phyloP scores from a whole-genome alignment of 768 basidiomycete genomes.

The Tricholoma terreum region DNA sequence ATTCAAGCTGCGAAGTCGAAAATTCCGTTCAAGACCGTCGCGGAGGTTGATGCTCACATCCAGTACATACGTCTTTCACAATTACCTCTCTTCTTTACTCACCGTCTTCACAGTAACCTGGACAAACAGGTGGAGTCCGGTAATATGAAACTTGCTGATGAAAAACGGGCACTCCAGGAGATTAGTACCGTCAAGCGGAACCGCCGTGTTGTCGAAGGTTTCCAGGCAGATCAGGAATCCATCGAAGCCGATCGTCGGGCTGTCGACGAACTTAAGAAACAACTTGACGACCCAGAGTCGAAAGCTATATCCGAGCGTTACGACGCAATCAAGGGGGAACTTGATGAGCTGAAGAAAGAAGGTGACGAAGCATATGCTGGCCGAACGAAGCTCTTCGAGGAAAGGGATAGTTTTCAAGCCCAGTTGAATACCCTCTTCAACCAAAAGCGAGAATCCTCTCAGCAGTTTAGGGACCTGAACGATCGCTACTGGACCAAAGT shows the following conservation, averaged over 20 bases:
- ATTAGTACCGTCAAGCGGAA: slow-evolving; percentile 71
- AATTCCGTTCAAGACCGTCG: slow-evolving; percentile 72
- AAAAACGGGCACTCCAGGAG: slow-evolving; percentile 92
- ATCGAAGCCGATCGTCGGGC: slow-evolving; percentile 76
- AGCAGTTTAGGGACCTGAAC: slow-evolving; percentile 75
- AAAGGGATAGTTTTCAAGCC: slow-evolving; percentile 71
- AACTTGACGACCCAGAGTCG: slow-evolving; percentile 87
- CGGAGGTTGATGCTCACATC: slow-evolving; percentile 85
- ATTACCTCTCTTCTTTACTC: slow-evolving; percentile 6
- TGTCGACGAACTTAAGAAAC: slow-evolving; percentile 76
- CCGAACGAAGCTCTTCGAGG: slow-evolving; percentile 80
- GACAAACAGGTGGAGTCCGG: slow-evolving; percentile 94
- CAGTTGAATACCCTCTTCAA: slow-evolving; percentile 69
- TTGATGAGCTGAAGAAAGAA: slow-evolving; percentile 84
- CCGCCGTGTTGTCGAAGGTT: slow-evolving; percentile 74
- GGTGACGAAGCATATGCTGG: slow-evolving; percentile 80
- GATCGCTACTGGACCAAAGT: slow-evolving; percentile 83
- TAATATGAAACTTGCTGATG: slow-evolving; percentile 86
- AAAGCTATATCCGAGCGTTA: slow-evolving; percentile 80
- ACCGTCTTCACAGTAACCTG: slow-evolving; percentile 51
- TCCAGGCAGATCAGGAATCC: slow-evolving; percentile 72
- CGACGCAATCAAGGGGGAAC: slow-evolving; percentile 77
- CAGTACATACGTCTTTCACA: slow-evolving; percentile 48
- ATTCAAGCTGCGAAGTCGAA: slow-evolving; percentile 80
- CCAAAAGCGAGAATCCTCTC: slow-evolving; percentile 71